These are phyloP conservation scores for Lecanicillium sp. DNA, from an alignment of 2,329 filamentous ascomycete genomes.

Conservation along the genomic window DNA sequence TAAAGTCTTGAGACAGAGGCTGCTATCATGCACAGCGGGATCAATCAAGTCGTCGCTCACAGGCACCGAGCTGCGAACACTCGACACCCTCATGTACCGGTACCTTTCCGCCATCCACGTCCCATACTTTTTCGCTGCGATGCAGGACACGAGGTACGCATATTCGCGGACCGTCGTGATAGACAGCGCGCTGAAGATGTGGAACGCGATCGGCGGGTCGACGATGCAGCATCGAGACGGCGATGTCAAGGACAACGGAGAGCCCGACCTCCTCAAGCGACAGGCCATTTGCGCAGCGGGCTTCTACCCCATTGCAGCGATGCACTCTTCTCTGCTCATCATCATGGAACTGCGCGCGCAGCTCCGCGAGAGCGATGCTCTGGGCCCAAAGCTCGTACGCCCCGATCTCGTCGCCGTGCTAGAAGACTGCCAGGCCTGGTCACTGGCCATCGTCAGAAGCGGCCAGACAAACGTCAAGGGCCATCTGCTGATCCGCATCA, in stretches of 20 bases:
- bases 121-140: constrained; percentile 39
- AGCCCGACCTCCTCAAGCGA: constrained; percentile 18
- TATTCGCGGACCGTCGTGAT: constrained; percentile 44
- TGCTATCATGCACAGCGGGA: constrained; percentile 22
- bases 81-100: constrained; percentile 47
- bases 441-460: constrained; percentile 32
- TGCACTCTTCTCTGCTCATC: constrained; percentile 32
- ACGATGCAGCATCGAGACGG: constrained; percentile 19
- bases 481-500: constrained; percentile 35
- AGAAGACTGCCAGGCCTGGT: constrained; percentile 35
- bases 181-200: constrained; percentile 43
- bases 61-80: constrained; percentile 36
- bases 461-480: constrained; percentile 53
- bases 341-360: constrained; percentile 35
- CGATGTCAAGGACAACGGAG: not conserved
- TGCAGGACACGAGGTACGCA: constrained; percentile 39
- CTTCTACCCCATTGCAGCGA: constrained; percentile 32
- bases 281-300: constrained; percentile 34
- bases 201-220: constrained; percentile 29
- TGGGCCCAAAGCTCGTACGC: constrained; percentile 29
- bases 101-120: constrained; percentile 52
- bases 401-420: constrained; percentile 38
- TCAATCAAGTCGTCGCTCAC: constrained; percentile 20
- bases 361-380: constrained; percentile 34
- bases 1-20: constrained; percentile 30